These are phyloP conservation scores for Psilocybe azurescens DNA, from an alignment of 768 basidiomycete genomes.

Conservation along the genomic window DNA sequence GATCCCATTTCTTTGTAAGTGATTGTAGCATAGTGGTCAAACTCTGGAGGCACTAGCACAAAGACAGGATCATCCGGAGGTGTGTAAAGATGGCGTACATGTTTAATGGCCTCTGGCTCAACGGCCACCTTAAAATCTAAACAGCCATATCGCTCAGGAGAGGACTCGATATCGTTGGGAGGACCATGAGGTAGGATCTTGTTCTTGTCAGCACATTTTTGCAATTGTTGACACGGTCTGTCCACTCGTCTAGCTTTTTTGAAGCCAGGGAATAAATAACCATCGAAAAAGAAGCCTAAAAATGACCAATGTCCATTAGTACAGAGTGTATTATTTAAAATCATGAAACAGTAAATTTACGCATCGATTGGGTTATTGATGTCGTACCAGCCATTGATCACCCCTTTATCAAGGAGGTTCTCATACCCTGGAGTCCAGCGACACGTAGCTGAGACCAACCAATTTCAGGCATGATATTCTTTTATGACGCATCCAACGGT, in stretches of 20 bases:
- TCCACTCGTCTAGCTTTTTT: conserved; percentile 9
- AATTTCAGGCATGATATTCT: conserved; percentile 45
- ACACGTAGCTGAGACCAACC: conserved; percentile 39
- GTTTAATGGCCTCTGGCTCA: conserved; percentile 4
- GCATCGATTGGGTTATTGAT: conserved; percentile 3
- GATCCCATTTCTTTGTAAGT: conserved; percentile 15
- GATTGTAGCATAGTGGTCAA: conserved; percentile 9
- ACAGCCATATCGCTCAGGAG: conserved; percentile 11
- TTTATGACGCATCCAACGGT: conserved; percentile 18
- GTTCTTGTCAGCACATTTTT: conserved; percentile 8
- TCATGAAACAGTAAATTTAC: background rate
- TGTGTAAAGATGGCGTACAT: conserved; percentile 11
- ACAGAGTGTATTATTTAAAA: too few relatives aligned
- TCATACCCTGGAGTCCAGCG: conserved; percentile 44
- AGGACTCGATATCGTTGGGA: conserved; percentile 10
- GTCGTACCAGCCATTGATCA: conserved; percentile 18
- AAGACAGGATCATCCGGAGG: conserved; percentile 21
- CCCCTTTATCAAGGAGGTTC: conserved; percentile 34
- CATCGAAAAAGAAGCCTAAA: conserved; percentile 16
- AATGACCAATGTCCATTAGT: background rate
- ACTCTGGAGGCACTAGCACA: conserved; percentile 17
- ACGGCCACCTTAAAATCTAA: conserved; percentile 16
- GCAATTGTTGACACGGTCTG: conserved; percentile 6
- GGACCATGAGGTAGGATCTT: conserved; percentile 15
- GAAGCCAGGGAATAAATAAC: conserved; percentile 18